A percentile compares a stretch with the other conserved stretches of the same genome.
These are phyloP conservation scores for Lachancea thermotolerans DNA, from an alignment of 805 yeast genomes.

Conservation along the genomic window DNA sequence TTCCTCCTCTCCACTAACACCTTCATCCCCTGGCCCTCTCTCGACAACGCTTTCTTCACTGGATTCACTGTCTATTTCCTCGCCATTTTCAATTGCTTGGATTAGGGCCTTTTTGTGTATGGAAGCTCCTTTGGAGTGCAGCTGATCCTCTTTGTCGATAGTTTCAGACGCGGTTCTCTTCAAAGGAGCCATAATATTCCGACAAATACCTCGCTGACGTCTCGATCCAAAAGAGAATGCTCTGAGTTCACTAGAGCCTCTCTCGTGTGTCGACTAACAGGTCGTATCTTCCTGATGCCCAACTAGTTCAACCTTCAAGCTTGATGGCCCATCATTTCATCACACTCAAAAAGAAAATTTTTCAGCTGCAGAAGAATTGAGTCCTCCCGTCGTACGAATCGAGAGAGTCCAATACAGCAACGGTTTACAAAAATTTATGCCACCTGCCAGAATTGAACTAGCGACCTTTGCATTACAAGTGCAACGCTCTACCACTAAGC, in stretches of 20 bases:
- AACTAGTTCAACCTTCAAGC: not conserved
- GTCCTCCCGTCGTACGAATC: slow-evolving; percentile 9
- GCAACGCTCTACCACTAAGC: slow-evolving; percentile 99
- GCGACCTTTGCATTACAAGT: slow-evolving; percentile 99
- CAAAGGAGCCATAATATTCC: slow-evolving; percentile 9
- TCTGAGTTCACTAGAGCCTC: slow-evolving; percentile 1
- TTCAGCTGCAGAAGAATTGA: slow-evolving; percentile 4
- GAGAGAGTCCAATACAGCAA: too few relatives aligned
- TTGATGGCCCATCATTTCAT: not conserved
- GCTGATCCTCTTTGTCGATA: slow-evolving; percentile 5
- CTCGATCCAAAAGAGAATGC: not conserved
- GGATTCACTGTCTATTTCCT: not conserved
- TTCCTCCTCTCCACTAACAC: slow-evolving; percentile 11
- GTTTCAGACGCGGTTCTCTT: slow-evolving; percentile 22
- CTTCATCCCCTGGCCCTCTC: slow-evolving; percentile 7
- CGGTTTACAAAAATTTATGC: slow-evolving; percentile 36
- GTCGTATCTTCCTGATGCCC: not conserved
- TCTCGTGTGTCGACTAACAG: not conserved
- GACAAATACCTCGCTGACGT: not conserved
- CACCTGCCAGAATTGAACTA: slow-evolving; percentile 87
- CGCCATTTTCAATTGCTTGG: slow-evolving; percentile 1
- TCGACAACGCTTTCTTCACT: slow-evolving; percentile 4
- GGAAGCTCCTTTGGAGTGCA: slow-evolving; percentile 1
- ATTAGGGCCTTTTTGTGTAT: slow-evolving; percentile 9
- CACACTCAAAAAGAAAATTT: slow-evolving; percentile 4